A percentile compares a stretch with the other conserved stretches of the same genome.
phyloP scores from a whole-genome alignment of 2,329 filamentous ascomycete species.

The Cordyceps militaris region DNA sequence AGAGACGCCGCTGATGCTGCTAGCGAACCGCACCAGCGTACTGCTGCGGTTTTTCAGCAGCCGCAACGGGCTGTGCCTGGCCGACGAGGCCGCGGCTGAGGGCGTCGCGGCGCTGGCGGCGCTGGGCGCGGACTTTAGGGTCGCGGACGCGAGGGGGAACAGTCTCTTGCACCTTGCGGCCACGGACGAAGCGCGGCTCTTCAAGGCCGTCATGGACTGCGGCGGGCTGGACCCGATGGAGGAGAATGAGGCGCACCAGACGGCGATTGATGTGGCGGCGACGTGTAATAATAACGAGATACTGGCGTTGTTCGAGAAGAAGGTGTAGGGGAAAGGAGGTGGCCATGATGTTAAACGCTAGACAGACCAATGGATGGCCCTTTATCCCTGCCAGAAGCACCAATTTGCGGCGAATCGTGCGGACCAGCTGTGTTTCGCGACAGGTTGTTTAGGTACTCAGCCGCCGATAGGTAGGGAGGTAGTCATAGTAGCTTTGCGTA shows the following conservation, averaged over 20 bases:
- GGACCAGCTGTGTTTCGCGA: no score
- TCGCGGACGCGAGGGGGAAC: conserved; percentile 20
- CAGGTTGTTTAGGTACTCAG: no score
- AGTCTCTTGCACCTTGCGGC: conserved; percentile 26
- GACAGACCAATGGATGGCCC: no score
- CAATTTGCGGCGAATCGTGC: no score
- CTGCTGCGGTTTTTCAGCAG: not conserved
- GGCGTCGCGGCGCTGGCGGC: conserved; percentile 14
- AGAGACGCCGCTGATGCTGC: conserved; percentile 16
- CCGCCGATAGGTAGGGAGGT: no score
- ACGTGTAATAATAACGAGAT: conserved; percentile 14
- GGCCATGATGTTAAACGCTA: not conserved
- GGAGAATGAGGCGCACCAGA: conserved; percentile 24
- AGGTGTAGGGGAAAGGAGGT: not conserved
- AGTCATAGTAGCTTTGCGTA: no score
- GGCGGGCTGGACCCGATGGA: conserved; percentile 23
- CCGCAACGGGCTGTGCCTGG: not conserved
- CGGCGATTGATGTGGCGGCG: conserved; percentile 28
- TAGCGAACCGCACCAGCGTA: not conserved
- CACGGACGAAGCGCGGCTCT: conserved; percentile 15
- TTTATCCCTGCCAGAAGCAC: no score
- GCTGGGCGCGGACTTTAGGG: conserved; percentile 23
- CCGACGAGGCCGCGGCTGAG: not conserved
- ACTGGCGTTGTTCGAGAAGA: conserved; percentile 5
- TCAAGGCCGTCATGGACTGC: conserved; percentile 20